Evolutionary conservation across 176 grass and related monocot genomes (phyloP).

Genomic region (Cymbopogon citratus): DNA sequence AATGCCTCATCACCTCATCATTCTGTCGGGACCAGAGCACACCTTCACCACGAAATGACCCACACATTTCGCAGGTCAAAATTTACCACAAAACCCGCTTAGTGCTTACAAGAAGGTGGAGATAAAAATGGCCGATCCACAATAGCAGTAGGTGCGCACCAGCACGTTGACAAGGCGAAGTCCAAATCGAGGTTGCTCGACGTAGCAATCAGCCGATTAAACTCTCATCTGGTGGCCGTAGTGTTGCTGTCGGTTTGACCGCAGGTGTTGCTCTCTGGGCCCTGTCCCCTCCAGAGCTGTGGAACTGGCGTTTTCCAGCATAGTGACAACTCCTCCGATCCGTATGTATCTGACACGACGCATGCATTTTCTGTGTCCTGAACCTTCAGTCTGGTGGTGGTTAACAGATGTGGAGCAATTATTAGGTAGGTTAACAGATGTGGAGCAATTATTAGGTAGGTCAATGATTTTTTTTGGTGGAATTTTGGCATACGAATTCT

Average conservation of each 20-base stretch:
- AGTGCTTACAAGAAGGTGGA: not conserved
- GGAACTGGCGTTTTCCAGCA: slow-evolving; percentile 6
- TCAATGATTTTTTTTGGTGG: not conserved
- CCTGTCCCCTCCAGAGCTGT: not conserved
- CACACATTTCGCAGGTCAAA: slow-evolving; percentile 19
- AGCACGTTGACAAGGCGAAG: slow-evolving; percentile 29
- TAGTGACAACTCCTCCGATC: not conserved
- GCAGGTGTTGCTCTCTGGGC: not conserved
- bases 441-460: slow-evolving; percentile 12
- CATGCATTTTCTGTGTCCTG: not conserved
- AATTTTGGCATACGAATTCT: not conserved
- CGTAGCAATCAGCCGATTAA: slow-evolving; percentile 14
- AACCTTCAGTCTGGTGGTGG: slow-evolving; percentile 22
- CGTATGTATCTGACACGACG: not conserved
- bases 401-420: slow-evolving; percentile 12
- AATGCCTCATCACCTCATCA: not conserved
- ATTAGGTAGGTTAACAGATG: not conserved
- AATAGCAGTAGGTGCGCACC: slow-evolving; percentile 17
- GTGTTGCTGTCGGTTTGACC: slow-evolving; percentile 32
- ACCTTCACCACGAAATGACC: slow-evolving; percentile 13
- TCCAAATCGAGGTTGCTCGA: slow-evolving; percentile 50
- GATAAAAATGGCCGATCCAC: not conserved
- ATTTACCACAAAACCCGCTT: not conserved
- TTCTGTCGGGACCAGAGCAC: not conserved
- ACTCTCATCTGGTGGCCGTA: not conserved